These are phyloP conservation scores for Calophaca sinica DNA, from an alignment of 306 rosid genomes.

Conservation along the genomic window DNA sequence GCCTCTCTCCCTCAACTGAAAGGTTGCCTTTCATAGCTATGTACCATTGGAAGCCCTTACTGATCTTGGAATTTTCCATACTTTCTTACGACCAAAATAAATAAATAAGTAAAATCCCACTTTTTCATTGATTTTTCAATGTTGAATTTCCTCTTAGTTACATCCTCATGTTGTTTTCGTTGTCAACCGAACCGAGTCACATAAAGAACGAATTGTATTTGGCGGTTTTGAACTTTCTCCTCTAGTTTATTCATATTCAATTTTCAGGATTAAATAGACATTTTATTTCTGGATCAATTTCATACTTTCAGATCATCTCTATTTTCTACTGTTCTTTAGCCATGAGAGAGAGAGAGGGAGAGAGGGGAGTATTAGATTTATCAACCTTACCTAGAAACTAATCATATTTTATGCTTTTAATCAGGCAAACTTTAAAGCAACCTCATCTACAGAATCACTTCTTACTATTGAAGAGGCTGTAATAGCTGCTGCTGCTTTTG, in stretches of 20 bases:
- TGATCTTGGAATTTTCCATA: too few relatives aligned
- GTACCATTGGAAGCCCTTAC: too few relatives aligned
- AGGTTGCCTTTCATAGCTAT: too few relatives aligned
- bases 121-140: slow-evolving; percentile 14
- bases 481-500: slow-evolving; percentile 89
- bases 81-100: too few relatives aligned
- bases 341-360: neutral
- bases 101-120: neutral
- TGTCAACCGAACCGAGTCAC: slow-evolving; percentile 12
- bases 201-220: slow-evolving; percentile 15
- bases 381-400: slow-evolving; percentile 33
- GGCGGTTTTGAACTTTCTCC: slow-evolving; percentile 11
- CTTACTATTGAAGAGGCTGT: slow-evolving; percentile 83
- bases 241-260: slow-evolving; percentile 31
- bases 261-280: slow-evolving; percentile 10
- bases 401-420: slow-evolving; percentile 40
- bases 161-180: slow-evolving; percentile 22
- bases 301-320: slow-evolving; percentile 32
- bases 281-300: slow-evolving; percentile 19
- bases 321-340: slow-evolving; percentile 5
- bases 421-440: slow-evolving; percentile 68
- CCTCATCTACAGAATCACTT: slow-evolving; percentile 74
- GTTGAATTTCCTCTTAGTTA: slow-evolving; percentile 5
- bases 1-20: too few relatives aligned
- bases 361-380: neutral